Base-by-base conservation (phyloP, 345 rosid species). In the Boechera divaricarpa region DNA sequence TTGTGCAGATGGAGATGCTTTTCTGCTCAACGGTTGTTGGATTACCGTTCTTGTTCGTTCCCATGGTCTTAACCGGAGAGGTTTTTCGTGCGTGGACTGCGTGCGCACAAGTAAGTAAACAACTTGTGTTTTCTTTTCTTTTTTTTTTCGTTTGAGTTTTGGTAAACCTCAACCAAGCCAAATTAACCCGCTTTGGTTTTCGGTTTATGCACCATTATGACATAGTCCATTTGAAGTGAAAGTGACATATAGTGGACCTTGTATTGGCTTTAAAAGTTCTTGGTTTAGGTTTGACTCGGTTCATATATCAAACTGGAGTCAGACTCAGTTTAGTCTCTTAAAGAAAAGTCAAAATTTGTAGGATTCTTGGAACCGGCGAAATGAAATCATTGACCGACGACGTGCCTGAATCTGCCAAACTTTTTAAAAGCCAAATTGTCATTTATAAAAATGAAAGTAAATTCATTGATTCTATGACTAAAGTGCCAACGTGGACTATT, bases 61-160 rank as follows among this genome's bases (percentile, higher is more conserved):
- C 99, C 31, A 95, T 95, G 99, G 73, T 95, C 59, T 79, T 95
- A 58, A 95, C 98, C n/a, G 99, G 98, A 29, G 99, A 95, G 84
- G 76, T 95, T 67, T 88, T 92, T 67, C 88, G 71, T 74, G 99
- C 99, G 51, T 95, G 97, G 99, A 89, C 70, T 82, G 90, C 99
- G 6, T 95, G 99, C 64, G 84, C 89, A 48, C 91, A 95, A 87
- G 99, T 92, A 85, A 77, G 78, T 60, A 5, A 52, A 10, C 69
- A 49, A 36, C 55, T 63, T 58, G 63, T 72, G 41, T 57, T 64
- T 51, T 48, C 5, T n/a, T 24, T 0, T 24, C 47, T 16, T 38
- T 2, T 31, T 52, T n/a, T n/a, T n/a, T 0, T 32, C 71, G 71
- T 42, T 74, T 42, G n/a, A 26, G 33, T 24, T 24, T 35, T 35